Conservation (phyloP, 2,329 filamentous ascomycete genomes). For the Catunica adiposa region DNA sequence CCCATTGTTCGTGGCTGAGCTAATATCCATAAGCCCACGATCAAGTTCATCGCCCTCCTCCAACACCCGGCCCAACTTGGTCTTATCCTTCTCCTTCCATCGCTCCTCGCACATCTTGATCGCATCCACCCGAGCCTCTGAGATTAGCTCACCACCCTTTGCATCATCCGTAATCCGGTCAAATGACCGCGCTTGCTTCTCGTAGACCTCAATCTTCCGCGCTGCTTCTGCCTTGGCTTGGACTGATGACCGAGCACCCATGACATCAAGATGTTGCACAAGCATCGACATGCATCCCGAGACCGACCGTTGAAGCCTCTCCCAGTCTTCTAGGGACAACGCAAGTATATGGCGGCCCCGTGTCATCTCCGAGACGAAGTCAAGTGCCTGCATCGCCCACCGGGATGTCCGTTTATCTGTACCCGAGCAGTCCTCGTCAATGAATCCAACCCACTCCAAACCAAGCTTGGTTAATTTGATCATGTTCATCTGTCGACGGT, state of each 20-base stretch:
- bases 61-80: constrained; percentile 74
- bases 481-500: constrained; percentile 91
- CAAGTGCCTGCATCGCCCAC: constrained; percentile 88
- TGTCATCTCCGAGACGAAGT: constrained; percentile 97
- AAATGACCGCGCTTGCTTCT: constrained; percentile 57
- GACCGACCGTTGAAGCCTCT: constrained; percentile 67
- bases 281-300: constrained; percentile 93
- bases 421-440: constrained; percentile 89
- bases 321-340: constrained; percentile 76
- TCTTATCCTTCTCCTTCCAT: constrained; percentile 67
- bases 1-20: constrained; percentile 85
- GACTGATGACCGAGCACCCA: constrained; percentile 84
- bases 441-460: constrained; percentile 94
- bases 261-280: constrained; percentile 98
- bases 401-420: constrained; percentile 91
- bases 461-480: constrained; percentile 84
- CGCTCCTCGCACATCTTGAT: constrained; percentile 61
- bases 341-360: constrained; percentile 84
- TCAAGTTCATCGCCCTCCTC: constrained; percentile 94
- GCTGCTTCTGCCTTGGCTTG: constrained; percentile 91
- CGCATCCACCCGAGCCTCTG: constrained; percentile 56
- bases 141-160: constrained; percentile 62
- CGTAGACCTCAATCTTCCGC: constrained; percentile 53
- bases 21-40: constrained; percentile 81
- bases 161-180: constrained; percentile 68